Conservation (phyloP, 148 eudicot genomes). For the Camellia lanceoleosa region DNA sequence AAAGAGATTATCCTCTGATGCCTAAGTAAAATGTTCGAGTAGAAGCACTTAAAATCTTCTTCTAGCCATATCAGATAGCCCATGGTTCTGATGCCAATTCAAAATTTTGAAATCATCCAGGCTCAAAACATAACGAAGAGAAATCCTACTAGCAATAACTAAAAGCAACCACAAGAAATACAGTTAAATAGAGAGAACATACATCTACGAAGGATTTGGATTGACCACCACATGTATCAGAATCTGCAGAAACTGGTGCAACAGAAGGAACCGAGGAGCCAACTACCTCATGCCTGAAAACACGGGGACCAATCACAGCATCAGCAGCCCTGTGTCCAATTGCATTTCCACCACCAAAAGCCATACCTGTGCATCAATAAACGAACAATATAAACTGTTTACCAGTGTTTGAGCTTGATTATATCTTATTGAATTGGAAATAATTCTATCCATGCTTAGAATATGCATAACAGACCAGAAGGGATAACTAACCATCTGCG, state of each 20-base stretch:
- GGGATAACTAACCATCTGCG: slow-evolving; percentile 19
- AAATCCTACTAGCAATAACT: too few species aligned
- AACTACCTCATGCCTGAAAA: slow-evolving; percentile 12
- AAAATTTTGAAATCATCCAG: background rate
- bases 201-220: slow-evolving; percentile 28
- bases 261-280: slow-evolving; percentile 6
- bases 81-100: background rate
- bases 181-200: slow-evolving; percentile 13
- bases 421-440: background rate
- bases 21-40: background rate
- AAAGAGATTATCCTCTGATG: background rate
- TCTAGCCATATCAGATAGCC: background rate
- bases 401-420: background rate
- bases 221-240: slow-evolving; percentile 23
- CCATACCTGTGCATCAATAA: slow-evolving; percentile 20
- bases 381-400: background rate
- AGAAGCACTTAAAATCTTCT: background rate
- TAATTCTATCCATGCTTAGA: background rate
- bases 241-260: background rate
- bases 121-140: background rate
- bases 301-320: slow-evolving; percentile 22
- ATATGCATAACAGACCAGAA: background rate
- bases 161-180: background rate
- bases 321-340: slow-evolving; percentile 23
- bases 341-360: slow-evolving; percentile 27